phyloP scores from a whole-genome alignment of 2,329 filamentous ascomycete species.

The Ambrosiella beaveri region DNA sequence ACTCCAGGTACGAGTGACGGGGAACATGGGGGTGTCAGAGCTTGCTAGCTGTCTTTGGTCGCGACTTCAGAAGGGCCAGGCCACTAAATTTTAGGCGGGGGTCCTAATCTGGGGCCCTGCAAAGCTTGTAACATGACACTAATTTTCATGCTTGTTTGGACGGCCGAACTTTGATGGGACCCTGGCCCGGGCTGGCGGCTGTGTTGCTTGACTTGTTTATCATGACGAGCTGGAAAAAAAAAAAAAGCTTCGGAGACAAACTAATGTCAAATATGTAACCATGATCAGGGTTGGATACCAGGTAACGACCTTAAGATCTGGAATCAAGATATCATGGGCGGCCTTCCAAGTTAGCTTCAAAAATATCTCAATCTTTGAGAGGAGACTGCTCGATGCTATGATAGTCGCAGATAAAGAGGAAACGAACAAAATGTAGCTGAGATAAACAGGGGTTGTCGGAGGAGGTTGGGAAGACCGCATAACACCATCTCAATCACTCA shows the following conservation, averaged over 20 bases:
- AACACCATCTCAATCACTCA: not conserved
- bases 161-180: not conserved
- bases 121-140: not conserved
- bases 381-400: no score
- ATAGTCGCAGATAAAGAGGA: not conserved
- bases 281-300: no score
- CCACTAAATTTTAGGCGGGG: not conserved
- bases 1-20: conserved; percentile 6
- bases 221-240: no score
- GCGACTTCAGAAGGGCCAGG: not conserved
- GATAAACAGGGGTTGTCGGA: conserved; percentile 2
- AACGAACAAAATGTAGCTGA: not conserved
- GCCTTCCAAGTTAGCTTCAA: no score
- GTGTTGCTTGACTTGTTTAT: no score
- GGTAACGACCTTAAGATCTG: no score
- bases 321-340: no score
- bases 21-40: not conserved
- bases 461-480: conserved; percentile 5
- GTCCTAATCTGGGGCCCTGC: not conserved
- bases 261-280: no score
- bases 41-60: not conserved
- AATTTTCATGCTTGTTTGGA: not conserved
- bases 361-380: no score
- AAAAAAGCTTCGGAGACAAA: no score
- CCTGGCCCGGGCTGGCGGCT: no score